Conservation (phyloP, 2,329 filamentous ascomycete genomes). For the Neofusicoccum umdonicola region DNA sequence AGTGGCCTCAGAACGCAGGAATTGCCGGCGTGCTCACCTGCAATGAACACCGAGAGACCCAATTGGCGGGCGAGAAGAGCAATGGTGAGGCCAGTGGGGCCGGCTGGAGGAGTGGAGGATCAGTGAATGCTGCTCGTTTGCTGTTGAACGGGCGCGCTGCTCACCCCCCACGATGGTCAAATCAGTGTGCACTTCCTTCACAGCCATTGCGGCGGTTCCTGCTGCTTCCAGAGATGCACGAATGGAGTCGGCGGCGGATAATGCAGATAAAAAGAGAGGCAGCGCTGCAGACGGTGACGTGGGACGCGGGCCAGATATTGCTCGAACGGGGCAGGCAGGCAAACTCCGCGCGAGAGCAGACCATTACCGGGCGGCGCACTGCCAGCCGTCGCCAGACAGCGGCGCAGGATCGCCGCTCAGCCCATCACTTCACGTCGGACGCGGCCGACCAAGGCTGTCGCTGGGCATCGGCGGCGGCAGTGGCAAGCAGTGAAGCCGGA, state of each 20-base stretch:
- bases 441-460: not conserved
- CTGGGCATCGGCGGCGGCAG: too few relatives aligned
- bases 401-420: not conserved
- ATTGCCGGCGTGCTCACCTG: slow-evolving; percentile 19
- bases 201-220: not conserved
- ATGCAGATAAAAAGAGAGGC: not conserved
- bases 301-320: not conserved
- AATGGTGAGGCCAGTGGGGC: slow-evolving; percentile 48
- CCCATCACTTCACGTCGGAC: slow-evolving; percentile 3
- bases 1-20: too few relatives aligned
- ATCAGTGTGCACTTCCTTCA: slow-evolving; percentile 12
- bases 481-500: too few relatives aligned
- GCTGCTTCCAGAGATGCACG: not conserved
- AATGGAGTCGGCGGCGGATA: not conserved
- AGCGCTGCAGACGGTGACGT: too few relatives aligned
- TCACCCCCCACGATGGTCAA: slow-evolving; percentile 22
- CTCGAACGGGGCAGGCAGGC: not conserved
- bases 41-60: slow-evolving; percentile 42
- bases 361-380: not conserved
- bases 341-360: not conserved
- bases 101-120: slow-evolving; percentile 30
- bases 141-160: not conserved
- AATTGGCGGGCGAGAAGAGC: slow-evolving; percentile 45
- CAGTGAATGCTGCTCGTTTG: not conserved
- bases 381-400: not conserved